Evolutionary conservation across 768 basidiomycete genomes (phyloP), one percentile per base, ranked within the genome.

Genomic region (Naganishia friedmannii): DNA sequence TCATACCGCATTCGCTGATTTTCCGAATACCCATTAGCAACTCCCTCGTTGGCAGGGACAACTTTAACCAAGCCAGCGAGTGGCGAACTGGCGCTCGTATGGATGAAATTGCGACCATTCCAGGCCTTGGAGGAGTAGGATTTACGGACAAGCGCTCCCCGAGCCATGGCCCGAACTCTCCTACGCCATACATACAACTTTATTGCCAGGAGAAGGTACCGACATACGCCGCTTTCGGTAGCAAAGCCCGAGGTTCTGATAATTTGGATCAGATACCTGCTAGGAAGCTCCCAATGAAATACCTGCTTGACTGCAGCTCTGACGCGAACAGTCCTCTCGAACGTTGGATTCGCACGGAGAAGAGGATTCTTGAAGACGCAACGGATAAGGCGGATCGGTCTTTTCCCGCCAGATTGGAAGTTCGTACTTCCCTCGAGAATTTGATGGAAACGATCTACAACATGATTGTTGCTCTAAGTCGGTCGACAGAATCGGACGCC

Each of bases 131-230:
- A 3, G 53, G 53, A 8, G 53, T 23, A 9, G 53, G 15, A 2
- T 53, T 53, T 15, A 53, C n/a, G 12, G 53, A 53, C 15, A 53
- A 23, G n/a, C 5, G 28, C 7, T 3, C 15, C 12, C 53, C 53
- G 1, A 17, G 12, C 8, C 53, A 53, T 3, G 53, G 53, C 3
- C 10, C 8, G 6, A 53, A 53, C n/a, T 53, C 53, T 2, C 15
- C 53, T 10, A 53, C 53, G 23, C 53, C 53, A 4, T 53, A 53
- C n/a, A 8, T 29, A 4, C 53, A 53, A n/a, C 53, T 53, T 17
- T 53, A 53, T n/a, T 53, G 53, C 23, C 53, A 53, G 23, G 53
- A 53, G 15, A 53, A 53, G 53, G 53, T 53, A 8, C n/a, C 28
- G 15, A 53, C 53, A 17, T 53, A 53, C n/a, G 53, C 53, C 15